phyloP scores from a whole-genome alignment of 2,329 filamentous ascomycete genomes.

The Nemania sp. region DNA sequence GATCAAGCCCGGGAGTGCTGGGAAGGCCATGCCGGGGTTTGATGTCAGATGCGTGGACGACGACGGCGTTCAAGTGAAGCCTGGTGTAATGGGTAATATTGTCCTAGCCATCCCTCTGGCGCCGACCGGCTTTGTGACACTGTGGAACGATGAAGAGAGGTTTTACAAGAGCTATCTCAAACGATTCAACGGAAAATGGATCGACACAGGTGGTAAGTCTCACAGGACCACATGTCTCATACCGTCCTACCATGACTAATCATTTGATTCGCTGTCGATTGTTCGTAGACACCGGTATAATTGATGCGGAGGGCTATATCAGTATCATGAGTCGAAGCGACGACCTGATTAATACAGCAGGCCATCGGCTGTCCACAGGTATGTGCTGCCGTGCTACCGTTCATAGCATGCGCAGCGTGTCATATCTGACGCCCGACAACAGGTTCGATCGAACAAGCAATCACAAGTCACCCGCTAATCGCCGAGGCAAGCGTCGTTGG shows the following conservation, averaged over 20 bases:
- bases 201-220: constrained; percentile 71
- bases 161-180: constrained; percentile 86
- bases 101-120: constrained; percentile 81
- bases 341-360: constrained; percentile 95
- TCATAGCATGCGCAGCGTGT: no score
- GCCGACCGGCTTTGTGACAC: constrained; percentile 80
- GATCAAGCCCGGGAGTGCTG: constrained; percentile 83
- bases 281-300: constrained; percentile 72
- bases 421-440: constrained; percentile 11
- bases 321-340: constrained; percentile 70
- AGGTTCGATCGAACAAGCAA: constrained; percentile 89
- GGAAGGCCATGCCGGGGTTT: constrained; percentile 89
- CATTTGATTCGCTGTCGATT: not conserved
- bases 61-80: constrained; percentile 69
- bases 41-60: constrained; percentile 86
- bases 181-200: constrained; percentile 78
- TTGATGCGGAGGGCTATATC: constrained; percentile 73
- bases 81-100: constrained; percentile 85
- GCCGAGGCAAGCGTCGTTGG: constrained; percentile 86
- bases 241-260: not conserved
- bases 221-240: not conserved
- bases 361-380: constrained; percentile 88
- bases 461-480: constrained; percentile 76
- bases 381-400: constrained; percentile 42
- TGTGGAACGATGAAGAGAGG: constrained; percentile 83